A percentile compares a stretch with the other conserved stretches of the same genome.
These are phyloP conservation scores for Populus trichocarpa DNA, from an alignment of 441 rosid genomes.

Conservation along the genomic window DNA sequence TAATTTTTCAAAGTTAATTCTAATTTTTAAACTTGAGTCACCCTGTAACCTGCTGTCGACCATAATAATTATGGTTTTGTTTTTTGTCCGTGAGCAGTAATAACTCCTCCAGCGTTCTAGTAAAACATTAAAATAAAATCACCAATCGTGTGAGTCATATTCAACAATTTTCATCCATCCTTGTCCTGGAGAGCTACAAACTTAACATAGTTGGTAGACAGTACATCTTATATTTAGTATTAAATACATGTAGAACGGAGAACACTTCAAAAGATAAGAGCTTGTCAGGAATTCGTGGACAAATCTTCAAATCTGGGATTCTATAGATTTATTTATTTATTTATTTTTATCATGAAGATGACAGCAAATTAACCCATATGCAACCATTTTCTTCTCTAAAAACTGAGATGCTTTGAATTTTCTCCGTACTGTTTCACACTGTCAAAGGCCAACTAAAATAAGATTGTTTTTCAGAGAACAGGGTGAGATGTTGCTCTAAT, in stretches of 20 bases:
- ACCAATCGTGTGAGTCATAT: conserved; percentile 26
- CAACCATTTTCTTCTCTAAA: not conserved
- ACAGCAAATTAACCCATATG: conserved; percentile 25
- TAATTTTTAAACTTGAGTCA: no score
- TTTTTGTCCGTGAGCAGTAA: not conserved
- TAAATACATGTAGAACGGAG: not conserved
- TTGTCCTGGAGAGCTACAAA: not conserved
- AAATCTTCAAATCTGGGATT: conserved; percentile 38
- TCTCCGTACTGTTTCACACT: conserved; percentile 8
- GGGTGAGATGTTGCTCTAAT: conserved; percentile 22
- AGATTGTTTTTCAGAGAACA: not conserved
- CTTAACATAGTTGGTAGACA: not conserved
- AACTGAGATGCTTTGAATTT: conserved; percentile 9
- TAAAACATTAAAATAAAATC: conserved; percentile 2
- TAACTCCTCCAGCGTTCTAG: conserved; percentile 7
- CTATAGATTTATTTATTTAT: conserved; percentile 12
- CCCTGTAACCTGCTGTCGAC: no score
- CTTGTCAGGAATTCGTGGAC: conserved; percentile 43
- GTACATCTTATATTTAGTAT: not conserved
- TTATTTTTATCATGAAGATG: conserved; percentile 26
- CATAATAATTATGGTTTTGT: not conserved
- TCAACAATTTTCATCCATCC: not conserved
- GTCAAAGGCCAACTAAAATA: conserved; percentile 12
- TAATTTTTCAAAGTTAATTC: no score
- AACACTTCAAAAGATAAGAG: conserved; percentile 10